Percentiles rank a stretch among this genome's conserved stretches.
Evolutionary conservation across 768 basidiomycete species (phyloP).

Genomic region (Lactifluus pinguis): DNA sequence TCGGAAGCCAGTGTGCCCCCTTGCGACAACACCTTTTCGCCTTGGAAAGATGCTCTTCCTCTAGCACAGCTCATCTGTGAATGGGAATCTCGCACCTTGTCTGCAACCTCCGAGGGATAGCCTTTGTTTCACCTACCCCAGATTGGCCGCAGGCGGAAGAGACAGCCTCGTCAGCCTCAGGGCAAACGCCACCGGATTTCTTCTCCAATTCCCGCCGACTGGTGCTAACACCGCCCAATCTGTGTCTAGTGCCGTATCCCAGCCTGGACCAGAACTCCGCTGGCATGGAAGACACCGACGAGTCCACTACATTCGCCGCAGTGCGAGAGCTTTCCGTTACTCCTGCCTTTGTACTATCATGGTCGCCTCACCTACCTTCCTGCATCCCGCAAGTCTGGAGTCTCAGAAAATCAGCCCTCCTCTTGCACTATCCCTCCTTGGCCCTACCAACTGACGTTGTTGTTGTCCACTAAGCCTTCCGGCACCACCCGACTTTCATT

Average conservation of each 20-base stretch:
- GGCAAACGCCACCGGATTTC: conserved; percentile 47
- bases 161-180: conserved; percentile 7
- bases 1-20: too few species aligned
- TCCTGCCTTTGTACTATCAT: neutral
- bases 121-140: conserved; percentile 26
- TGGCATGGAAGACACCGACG: neutral
- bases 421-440: neutral
- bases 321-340: neutral
- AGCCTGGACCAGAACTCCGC: neutral
- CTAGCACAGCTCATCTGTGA: too few species aligned
- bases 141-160: conserved; percentile 10
- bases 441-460: neutral
- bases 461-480: neutral
- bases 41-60: too few species aligned
- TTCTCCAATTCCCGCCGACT: conserved; percentile 40
- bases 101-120: conserved; percentile 21
- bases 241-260: conserved; percentile 12
- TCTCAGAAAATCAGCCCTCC: neutral
- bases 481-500: conserved; percentile 7
- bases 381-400: neutral
- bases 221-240: conserved; percentile 19
- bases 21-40: too few species aligned
- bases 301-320: neutral
- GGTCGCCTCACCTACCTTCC: neutral
- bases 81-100: neutral